Percentiles rank a stretch among this genome's conserved stretches.
phyloP scores from a whole-genome alignment of 1,284 basidiomycete genomes.

The Ceratobasidium sp. region DNA sequence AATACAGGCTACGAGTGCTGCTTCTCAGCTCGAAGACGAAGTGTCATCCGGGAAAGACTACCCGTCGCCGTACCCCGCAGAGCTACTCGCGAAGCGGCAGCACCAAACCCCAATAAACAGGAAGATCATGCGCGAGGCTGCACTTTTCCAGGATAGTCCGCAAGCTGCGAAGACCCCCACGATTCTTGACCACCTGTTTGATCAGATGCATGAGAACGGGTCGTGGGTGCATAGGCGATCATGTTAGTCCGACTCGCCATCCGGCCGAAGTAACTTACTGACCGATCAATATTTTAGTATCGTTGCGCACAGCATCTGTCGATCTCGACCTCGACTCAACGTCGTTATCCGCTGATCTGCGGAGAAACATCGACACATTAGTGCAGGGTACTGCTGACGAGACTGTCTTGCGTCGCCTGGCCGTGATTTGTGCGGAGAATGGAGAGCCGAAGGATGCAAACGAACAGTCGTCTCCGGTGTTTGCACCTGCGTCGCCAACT shows the following conservation, averaged over 20 bases:
- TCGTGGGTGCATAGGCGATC: constrained; percentile 76
- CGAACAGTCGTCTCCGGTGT: constrained; percentile 20
- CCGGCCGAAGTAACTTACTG: not conserved
- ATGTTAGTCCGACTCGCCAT: not conserved
- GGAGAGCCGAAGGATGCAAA: constrained; percentile 13
- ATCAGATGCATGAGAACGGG: constrained; percentile 66
- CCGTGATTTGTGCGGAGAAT: constrained; percentile 49
- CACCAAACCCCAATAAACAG: constrained; percentile 67
- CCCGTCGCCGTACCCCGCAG: constrained; percentile 38
- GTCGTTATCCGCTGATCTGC: constrained; percentile 56
- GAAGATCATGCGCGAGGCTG: constrained; percentile 71
- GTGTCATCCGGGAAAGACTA: constrained; percentile 63
- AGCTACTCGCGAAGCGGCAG: constrained; percentile 24
- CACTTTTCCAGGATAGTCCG: constrained; percentile 81
- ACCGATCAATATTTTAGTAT: constrained; percentile 1
- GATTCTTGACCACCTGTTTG: constrained; percentile 62
- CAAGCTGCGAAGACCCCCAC: constrained; percentile 62
- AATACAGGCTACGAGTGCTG: constrained; percentile 88
- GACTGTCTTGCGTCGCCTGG: constrained; percentile 67
- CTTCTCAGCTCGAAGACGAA: constrained; percentile 76
- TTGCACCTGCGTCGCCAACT: constrained; percentile 39
- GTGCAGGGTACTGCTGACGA: constrained; percentile 64
- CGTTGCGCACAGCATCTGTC: constrained; percentile 55
- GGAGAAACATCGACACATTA: constrained; percentile 63
- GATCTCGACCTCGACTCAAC: constrained; percentile 30